A percentile compares a stretch with the other conserved stretches of the same genome.
phyloP scores from a whole-genome alignment of 495 filamentous ascomycete genomes.

The Neurospora sp. region DNA sequence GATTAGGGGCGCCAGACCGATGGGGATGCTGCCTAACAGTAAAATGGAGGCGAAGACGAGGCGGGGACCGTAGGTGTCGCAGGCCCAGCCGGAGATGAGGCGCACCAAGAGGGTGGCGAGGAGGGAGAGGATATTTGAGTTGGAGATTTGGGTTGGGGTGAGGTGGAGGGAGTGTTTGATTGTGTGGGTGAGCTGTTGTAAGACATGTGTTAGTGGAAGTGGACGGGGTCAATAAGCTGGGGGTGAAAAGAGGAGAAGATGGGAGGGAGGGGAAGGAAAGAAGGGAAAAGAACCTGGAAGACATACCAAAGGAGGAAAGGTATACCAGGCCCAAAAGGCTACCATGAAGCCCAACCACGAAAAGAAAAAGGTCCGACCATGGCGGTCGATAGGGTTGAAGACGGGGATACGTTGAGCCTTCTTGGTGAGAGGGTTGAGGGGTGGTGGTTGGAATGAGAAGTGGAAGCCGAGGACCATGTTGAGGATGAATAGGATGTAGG shows the following conservation, averaged over 20 bases:
- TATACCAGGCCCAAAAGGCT: constrained; percentile 88
- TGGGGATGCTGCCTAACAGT: constrained; percentile 68
- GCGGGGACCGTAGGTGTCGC: constrained; percentile 77
- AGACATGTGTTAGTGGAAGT: background rate
- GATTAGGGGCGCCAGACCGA: constrained; percentile 71
- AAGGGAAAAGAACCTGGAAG: background rate
- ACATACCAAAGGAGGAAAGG: constrained; percentile 72
- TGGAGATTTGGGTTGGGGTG: constrained; percentile 61
- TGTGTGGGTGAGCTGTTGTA: constrained; percentile 53
- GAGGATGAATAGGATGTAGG: background rate
- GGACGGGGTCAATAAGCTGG: background rate
- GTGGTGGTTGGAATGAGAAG: constrained; percentile 38
- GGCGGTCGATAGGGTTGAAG: constrained; percentile 67
- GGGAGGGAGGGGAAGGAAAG: background rate
- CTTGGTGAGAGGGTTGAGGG: constrained; percentile 67
- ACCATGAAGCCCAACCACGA: constrained; percentile 94
- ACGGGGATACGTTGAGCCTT: constrained; percentile 76
- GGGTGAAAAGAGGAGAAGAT: background rate
- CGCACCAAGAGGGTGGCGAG: constrained; percentile 75
- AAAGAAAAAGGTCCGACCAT: constrained; percentile 90
- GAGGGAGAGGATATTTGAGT: constrained; percentile 86
- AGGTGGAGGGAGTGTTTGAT: constrained; percentile 71
- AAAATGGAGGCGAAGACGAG: constrained; percentile 69
- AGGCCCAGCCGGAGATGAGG: constrained; percentile 70
- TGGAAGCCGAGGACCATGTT: constrained; percentile 36